Conservation (phyloP, 495 filamentous ascomycete genomes). For the Geoglossum glabrum region DNA sequence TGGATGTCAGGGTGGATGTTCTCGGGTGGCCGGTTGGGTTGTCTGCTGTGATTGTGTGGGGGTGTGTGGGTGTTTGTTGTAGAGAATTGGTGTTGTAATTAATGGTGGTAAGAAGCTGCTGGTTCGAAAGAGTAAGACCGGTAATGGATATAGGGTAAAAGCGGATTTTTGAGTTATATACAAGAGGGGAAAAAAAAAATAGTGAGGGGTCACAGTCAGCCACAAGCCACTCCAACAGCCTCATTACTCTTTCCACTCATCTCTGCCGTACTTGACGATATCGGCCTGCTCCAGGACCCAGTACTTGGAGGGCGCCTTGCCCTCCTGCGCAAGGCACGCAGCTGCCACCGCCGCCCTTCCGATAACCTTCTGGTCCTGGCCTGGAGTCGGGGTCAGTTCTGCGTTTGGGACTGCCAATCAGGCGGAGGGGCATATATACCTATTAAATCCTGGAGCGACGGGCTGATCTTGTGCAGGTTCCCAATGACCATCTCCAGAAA, state of each 20-base stretch:
- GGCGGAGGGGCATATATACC: conserved; percentile 12
- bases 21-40: too few relatives aligned
- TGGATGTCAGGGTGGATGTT: too few relatives aligned
- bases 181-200: too few relatives aligned
- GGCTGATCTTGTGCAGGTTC: conserved; percentile 13
- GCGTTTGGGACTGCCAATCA: background rate
- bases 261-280: conserved; percentile 18
- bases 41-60: too few relatives aligned
- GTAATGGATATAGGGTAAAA: too few relatives aligned
- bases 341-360: conserved; percentile 22
- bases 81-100: too few relatives aligned
- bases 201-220: too few relatives aligned
- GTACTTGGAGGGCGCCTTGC: conserved; percentile 19
- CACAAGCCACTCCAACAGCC: too few relatives aligned
- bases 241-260: conserved; percentile 18
- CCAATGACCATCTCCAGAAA: conserved; percentile 17
- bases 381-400: conserved; percentile 6
- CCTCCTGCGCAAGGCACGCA: conserved; percentile 16
- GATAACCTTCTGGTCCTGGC: conserved; percentile 19
- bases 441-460: conserved; percentile 17
- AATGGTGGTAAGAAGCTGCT: too few relatives aligned
- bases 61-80: too few relatives aligned
- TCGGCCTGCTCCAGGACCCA: conserved; percentile 20
- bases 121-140: too few relatives aligned
- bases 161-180: too few relatives aligned